Evolutionary conservation across 78 protist genomes (phyloP).

Genomic region (Salpingoeca rosetta): DNA sequence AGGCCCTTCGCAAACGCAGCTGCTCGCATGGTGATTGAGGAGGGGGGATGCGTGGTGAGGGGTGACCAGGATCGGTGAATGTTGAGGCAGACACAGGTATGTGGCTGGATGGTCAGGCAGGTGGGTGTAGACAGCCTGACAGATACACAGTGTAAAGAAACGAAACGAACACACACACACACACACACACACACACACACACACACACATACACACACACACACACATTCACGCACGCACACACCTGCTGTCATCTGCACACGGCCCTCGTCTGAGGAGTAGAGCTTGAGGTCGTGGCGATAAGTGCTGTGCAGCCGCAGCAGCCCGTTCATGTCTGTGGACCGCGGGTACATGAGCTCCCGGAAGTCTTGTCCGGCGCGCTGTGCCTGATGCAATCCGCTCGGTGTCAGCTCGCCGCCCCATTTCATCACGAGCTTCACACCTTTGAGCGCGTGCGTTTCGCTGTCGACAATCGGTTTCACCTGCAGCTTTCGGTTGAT

Average conservation of each 20-base stretch:
- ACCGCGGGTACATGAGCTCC: conserved; percentile 10
- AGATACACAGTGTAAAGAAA: no score
- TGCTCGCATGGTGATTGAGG: no score
- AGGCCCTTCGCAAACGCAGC: conserved; percentile 52
- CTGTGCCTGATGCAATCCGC: conserved; percentile 37
- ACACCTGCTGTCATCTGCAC: conserved; percentile 51
- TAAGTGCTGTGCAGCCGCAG: conserved; percentile 51
- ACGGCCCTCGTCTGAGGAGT: conserved; percentile 53
- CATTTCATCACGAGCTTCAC: conserved; percentile 40
- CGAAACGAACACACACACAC: no score
- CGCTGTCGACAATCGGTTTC: conserved; percentile 13
- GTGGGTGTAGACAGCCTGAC: no score
- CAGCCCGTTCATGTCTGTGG: conserved; percentile 7
- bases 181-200: no score
- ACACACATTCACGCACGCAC: no score
- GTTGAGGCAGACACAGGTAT: no score
- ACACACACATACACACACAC: no score
- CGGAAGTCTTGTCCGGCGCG: conserved; percentile 16
- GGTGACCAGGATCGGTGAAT: no score
- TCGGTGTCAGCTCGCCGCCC: conserved; percentile 61
- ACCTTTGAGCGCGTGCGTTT: background rate
- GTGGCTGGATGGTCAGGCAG: no score
- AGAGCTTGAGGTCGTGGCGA: conserved; percentile 63
- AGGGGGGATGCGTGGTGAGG: no score
- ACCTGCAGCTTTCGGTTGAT: conserved; percentile 54